Evolutionary conservation across 345 rosid species (phyloP), one percentile per base, ranked within the genome.

Genomic region (Noccaea bulbosa): DNA sequence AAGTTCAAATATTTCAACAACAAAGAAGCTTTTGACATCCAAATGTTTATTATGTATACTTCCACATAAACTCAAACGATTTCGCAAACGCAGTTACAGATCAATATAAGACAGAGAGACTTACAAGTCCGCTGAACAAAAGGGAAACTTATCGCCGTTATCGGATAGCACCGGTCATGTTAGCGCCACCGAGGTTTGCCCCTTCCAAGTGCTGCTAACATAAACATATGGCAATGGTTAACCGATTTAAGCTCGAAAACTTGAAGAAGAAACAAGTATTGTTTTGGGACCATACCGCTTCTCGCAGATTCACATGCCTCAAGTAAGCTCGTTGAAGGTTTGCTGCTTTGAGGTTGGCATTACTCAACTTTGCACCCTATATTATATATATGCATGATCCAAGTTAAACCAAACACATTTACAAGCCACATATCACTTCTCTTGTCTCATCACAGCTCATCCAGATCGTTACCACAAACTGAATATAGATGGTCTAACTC

Each of bases 241-340:
- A 44, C 40, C 20, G 4, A 24, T 16, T 49, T 64, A 35, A 35
- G 32, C 62, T 8, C 45, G 58, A 2, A 58, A 44, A 54, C 38
- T 17, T 4, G 4, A 16, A 33, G 11, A 38, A 20, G 0, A 8
- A 33, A 14, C n/a, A 24, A 67, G 12, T 6, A 2, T 39, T 45
- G 8, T 34, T 33, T 55, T 68, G 44, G 11, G 9, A 72, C 98
- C 80, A 2, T 78, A 89, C 98, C 5, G 98, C 81, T 53, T 89
- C 91, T 65, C 84, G 84, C 47, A 93, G 94, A 77, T 89, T 89
- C 72, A 93, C 97, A 63, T 85, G 88, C 48, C 92, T 86, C 62
- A 93, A 70, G 78, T 89, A 93, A 56, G 97, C 94, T 72, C 98
- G 81, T 70, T 89, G 97, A 64, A 91, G 97, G 81, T 93, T 93